These are phyloP conservation scores for Xylariaceae sp. DNA, from an alignment of 2,329 filamentous ascomycete species.

Conservation along the genomic window DNA sequence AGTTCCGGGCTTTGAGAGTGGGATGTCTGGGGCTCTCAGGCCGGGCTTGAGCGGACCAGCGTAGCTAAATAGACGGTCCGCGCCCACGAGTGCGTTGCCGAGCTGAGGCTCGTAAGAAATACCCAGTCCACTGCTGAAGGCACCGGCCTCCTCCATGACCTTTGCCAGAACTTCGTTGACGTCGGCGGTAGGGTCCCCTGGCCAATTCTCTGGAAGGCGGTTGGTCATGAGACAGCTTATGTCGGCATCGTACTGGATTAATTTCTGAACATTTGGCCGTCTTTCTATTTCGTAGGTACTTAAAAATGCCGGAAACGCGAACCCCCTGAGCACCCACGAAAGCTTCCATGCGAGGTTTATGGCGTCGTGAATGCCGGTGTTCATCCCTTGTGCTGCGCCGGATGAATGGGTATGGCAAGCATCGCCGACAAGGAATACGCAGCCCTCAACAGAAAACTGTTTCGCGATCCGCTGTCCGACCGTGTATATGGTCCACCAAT, in stretches of 20 bases:
- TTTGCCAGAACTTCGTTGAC: constrained; percentile 45
- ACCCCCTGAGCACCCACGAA: constrained; percentile 35
- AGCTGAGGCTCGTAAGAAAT: constrained; percentile 50
- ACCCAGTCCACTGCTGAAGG: constrained; percentile 38
- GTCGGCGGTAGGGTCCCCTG: constrained; percentile 37
- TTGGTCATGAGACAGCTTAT: constrained; percentile 35
- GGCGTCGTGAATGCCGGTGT: constrained; percentile 46
- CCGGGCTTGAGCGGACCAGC: constrained; percentile 31
- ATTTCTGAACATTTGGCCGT: constrained; percentile 38
- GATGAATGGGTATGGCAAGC: constrained; percentile 52
- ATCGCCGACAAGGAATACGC: constrained; percentile 51
- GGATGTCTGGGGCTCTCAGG: constrained; percentile 41
- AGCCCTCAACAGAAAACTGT: constrained; percentile 36
- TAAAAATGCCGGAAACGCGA: constrained; percentile 33
- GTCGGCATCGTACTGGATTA: constrained; percentile 39
- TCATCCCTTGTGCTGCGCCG: constrained; percentile 52
- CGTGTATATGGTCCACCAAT: constrained; percentile 37
- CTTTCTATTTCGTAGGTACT: constrained; percentile 45
- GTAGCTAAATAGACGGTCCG: neutral
- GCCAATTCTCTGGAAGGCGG: constrained; percentile 36
- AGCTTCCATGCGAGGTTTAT: constrained; percentile 48
- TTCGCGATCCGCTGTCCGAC: constrained; percentile 22
- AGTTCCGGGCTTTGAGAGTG: constrained; percentile 41
- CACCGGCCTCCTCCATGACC: constrained; percentile 41
- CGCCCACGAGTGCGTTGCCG: constrained; percentile 13